A percentile compares a stretch with the other conserved stretches of the same genome.
phyloP scores from a whole-genome alignment of 2,329 filamentous ascomycete genomes.

The Verticillium klebahnii region DNA sequence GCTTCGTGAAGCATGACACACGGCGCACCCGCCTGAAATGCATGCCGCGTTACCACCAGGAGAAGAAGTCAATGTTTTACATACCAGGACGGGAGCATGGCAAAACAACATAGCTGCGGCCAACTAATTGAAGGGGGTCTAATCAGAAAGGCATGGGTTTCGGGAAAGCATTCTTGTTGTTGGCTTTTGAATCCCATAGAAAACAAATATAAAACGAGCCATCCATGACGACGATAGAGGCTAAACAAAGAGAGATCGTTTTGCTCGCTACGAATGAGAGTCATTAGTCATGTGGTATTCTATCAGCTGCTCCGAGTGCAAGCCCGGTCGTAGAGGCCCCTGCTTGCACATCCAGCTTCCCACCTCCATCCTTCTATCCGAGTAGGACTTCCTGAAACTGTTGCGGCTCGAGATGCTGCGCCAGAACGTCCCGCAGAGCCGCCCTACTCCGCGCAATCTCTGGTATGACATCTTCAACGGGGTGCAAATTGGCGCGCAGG shows the following conservation, averaged over 20 bases:
- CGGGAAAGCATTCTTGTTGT: neutral
- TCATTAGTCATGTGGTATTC: neutral
- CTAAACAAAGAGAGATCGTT: neutral
- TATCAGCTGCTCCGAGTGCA: neutral
- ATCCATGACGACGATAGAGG: neutral
- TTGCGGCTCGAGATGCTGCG: conserved; percentile 37
- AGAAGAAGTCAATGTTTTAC: neutral
- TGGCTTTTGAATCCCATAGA: neutral
- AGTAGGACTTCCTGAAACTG: conserved; percentile 45
- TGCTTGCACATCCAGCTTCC: too few species aligned
- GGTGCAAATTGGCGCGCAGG: conserved; percentile 47
- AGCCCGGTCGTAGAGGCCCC: too few species aligned
- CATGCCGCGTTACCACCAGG: neutral
- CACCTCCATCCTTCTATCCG: conserved; percentile 19
- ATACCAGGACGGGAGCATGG: neutral
- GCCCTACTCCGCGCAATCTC: conserved; percentile 43
- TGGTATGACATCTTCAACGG: conserved; percentile 47
- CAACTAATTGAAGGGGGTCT: neutral
- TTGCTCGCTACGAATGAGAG: neutral
- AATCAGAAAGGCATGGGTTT: neutral
- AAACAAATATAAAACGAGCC: neutral
- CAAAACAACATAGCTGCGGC: neutral
- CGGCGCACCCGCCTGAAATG: neutral
- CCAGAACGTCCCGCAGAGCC: conserved; percentile 43
- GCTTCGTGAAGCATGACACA: neutral